These are phyloP conservation scores for Tricladium varicosporioides DNA, from an alignment of 2,329 filamentous ascomycete genomes.

Conservation along the genomic window DNA sequence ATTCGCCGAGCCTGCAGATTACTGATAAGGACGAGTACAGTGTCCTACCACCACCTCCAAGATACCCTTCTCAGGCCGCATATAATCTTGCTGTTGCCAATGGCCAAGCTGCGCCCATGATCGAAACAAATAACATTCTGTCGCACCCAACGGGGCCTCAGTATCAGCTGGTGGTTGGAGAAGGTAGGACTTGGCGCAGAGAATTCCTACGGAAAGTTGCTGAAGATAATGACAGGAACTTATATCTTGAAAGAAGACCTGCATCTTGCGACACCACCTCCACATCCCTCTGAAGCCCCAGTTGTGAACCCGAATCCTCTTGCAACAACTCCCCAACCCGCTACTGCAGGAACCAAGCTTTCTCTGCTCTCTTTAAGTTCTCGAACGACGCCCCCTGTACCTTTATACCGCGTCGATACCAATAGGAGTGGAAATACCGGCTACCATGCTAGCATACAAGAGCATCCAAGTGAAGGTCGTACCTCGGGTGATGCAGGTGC, in stretches of 20 bases:
- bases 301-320: conserved; percentile 87
- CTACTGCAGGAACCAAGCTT: conserved; percentile 78
- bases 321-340: conserved; percentile 79
- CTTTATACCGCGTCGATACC: conserved; percentile 52
- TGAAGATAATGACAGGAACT: conserved; percentile 57
- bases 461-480: conserved; percentile 59
- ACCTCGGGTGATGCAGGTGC: conserved; percentile 59
- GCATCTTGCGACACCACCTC: conserved; percentile 88
- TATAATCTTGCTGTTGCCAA: conserved; percentile 71
- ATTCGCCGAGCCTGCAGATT: conserved; percentile 7
- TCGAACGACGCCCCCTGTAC: conserved; percentile 42
- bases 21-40: conserved; percentile 36
- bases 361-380: conserved; percentile 58
- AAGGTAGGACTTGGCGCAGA: conserved; percentile 56
- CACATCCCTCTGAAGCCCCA: conserved; percentile 91
- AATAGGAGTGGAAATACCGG: conserved; percentile 48
- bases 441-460: conserved; percentile 52
- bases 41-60: conserved; percentile 79
- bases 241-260: conserved; percentile 90
- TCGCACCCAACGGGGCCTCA: conserved; percentile 78
- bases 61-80: conserved; percentile 73
- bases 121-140: conserved; percentile 92
- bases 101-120: conserved; percentile 68
- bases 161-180: conserved; percentile 87
- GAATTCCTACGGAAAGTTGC: neutral